Evolutionary conservation across 176 grass and related monocot species (phyloP).

Genomic region (Otatea glauca): DNA sequence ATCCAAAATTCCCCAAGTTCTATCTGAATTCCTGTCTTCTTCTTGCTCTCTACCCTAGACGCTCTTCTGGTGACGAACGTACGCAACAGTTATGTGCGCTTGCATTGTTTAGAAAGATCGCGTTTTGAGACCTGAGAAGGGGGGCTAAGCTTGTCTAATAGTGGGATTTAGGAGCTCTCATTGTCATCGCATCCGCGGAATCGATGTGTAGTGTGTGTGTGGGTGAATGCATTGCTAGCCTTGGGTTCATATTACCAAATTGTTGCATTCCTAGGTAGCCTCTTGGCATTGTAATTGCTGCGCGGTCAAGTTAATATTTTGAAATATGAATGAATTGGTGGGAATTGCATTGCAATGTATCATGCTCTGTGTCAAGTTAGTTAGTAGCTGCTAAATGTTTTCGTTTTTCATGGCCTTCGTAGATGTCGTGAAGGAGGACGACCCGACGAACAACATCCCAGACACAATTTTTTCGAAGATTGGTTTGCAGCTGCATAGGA

Average conservation of each 20-base stretch:
- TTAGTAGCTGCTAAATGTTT: conserved; percentile 4
- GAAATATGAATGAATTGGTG: neutral
- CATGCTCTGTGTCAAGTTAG: neutral
- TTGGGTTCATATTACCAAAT: neutral
- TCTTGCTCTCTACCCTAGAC: no score
- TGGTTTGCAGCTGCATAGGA: conserved; percentile 85
- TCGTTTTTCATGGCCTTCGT: neutral
- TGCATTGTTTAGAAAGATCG: neutral
- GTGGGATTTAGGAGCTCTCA: neutral
- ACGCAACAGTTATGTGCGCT: neutral
- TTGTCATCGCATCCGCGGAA: neutral
- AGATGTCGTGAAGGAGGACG: conserved; percentile 94
- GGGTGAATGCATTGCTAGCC: neutral
- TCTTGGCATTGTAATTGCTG: neutral
- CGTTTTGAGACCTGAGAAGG: neutral
- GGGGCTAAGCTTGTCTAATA: neutral
- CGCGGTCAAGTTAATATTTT: neutral
- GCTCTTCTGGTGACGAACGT: no score
- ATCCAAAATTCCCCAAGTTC: no score
- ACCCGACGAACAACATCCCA: conserved; percentile 86
- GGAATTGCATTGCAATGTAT: neutral
- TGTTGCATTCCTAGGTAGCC: neutral
- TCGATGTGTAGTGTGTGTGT: neutral
- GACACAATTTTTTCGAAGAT: conserved; percentile 88
- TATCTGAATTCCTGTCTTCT: no score